Evolutionary conservation across 2,329 filamentous ascomycete genomes (phyloP).

Genomic region (Alternaria tenuissima): DNA sequence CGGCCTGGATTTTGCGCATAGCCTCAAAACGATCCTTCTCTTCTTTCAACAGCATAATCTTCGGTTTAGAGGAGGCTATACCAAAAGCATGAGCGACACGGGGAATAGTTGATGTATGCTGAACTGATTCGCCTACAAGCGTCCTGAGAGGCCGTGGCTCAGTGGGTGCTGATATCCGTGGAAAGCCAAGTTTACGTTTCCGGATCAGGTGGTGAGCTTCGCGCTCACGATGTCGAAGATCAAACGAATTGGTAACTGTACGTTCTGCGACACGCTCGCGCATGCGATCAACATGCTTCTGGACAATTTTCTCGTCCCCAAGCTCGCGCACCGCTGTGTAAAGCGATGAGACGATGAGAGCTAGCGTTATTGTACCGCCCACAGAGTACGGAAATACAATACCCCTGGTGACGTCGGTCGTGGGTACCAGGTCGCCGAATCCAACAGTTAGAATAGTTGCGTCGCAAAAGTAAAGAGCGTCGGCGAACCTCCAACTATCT

Average conservation of each 20-base stretch:
- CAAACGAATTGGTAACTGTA: slow-evolving; percentile 62
- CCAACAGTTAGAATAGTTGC: slow-evolving; percentile 54
- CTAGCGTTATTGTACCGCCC: slow-evolving; percentile 82
- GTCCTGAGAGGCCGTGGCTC: slow-evolving; percentile 32
- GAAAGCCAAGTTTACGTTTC: slow-evolving; percentile 22
- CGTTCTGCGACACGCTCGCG: slow-evolving; percentile 63
- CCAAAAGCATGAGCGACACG: slow-evolving; percentile 20
- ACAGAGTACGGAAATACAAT: slow-evolving; percentile 85
- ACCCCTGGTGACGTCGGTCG: slow-evolving; percentile 67
- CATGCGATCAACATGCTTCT: slow-evolving; percentile 64
- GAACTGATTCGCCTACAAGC: slow-evolving; percentile 27
- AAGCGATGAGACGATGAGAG: slow-evolving; percentile 83
- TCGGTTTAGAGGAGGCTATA: slow-evolving; percentile 47
- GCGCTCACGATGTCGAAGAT: slow-evolving; percentile 52
- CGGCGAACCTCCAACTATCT: slow-evolving; percentile 73
- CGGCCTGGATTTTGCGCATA: slow-evolving; percentile 81
- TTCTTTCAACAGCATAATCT: slow-evolving; percentile 64
- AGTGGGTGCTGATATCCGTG: slow-evolving; percentile 38
- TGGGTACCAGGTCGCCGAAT: slow-evolving; percentile 64
- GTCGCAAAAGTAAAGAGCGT: slow-evolving; percentile 64
- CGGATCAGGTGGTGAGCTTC: slow-evolving; percentile 34
- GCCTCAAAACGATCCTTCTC: slow-evolving; percentile 74
- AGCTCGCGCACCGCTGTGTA: slow-evolving; percentile 70
- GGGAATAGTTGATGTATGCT: slow-evolving; percentile 11
- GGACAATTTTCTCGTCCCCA: slow-evolving; percentile 68